Evolutionary conservation across 2,329 filamentous ascomycete species (phyloP).

Genomic region (Dendryphion nanum): DNA sequence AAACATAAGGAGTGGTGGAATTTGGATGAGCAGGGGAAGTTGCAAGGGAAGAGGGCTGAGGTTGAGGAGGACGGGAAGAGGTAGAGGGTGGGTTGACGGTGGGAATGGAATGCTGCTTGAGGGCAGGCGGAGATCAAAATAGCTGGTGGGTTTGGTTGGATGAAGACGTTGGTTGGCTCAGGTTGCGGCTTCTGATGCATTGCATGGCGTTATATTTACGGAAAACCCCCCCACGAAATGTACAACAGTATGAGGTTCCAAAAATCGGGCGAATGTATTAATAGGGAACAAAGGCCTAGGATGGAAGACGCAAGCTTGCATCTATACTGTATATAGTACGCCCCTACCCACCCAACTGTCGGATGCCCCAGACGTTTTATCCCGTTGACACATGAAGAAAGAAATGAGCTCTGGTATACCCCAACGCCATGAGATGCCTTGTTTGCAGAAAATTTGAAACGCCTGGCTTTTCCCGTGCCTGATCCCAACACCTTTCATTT

Average conservation of each 20-base stretch:
- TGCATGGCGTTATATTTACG: constrained; percentile 15
- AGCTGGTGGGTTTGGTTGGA: constrained; percentile 17
- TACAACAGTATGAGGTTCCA: no score
- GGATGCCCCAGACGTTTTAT: no score
- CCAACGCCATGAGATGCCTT: constrained; percentile 9
- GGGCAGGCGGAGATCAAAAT: no score
- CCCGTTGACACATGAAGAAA: no score
- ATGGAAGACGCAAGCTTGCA: no score
- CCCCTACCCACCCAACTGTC: no score
- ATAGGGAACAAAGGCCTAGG: no score
- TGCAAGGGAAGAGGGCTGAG: constrained; percentile 23
- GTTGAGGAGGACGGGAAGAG: constrained; percentile 6
- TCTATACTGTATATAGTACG: no score
- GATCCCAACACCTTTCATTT: no score
- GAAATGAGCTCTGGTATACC: constrained; percentile 30
- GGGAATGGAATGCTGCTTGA: background rate
- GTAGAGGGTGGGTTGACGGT: background rate
- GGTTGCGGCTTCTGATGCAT: constrained; percentile 7
- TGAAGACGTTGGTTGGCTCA: constrained; percentile 17
- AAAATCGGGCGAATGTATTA: no score
- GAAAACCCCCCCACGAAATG: no score
- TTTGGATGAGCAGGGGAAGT: constrained; percentile 38
- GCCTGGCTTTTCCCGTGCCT: background rate
- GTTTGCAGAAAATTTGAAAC: background rate
- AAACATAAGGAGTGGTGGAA: constrained; percentile 54